A percentile compares a stretch with the other conserved stretches of the same genome.
phyloP scores from a whole-genome alignment of 1,139 yeast genomes.

The Suhomyces bribrorum region DNA sequence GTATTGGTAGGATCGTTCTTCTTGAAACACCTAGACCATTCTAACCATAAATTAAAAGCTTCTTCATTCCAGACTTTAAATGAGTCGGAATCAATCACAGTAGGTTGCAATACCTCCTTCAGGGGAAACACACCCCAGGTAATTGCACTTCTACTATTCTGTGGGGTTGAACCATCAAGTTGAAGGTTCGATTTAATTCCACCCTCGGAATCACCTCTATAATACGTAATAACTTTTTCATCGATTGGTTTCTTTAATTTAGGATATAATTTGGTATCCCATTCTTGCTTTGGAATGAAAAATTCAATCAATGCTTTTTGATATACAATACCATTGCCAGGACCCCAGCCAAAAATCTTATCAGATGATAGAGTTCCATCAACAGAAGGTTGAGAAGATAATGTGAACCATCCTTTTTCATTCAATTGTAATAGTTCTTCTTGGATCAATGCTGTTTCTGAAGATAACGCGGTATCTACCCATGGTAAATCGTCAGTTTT shows the following conservation, averaged over 20 bases:
- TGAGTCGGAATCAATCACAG: constrained; percentile 84
- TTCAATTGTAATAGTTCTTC: constrained; percentile 84
- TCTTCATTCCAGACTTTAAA: constrained; percentile 94
- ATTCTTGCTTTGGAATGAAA: constrained; percentile 64
- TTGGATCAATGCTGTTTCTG: constrained; percentile 91
- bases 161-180: constrained; percentile 21
- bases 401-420: constrained; percentile 74
- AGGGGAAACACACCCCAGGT: constrained; percentile 97
- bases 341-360: constrained; percentile 93
- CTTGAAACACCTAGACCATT: constrained; percentile 85
- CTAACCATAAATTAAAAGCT: constrained; percentile 86
- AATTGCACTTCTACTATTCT: constrained; percentile 62
- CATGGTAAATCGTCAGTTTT: constrained; percentile 83
- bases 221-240: constrained; percentile 59
- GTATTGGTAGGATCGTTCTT: constrained; percentile 54
- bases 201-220: constrained; percentile 63
- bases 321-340: constrained; percentile 84
- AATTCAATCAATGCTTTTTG: constrained; percentile 92
- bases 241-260: constrained; percentile 48
- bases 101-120: constrained; percentile 82
- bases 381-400: constrained; percentile 94
- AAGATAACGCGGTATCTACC: constrained; percentile 80
- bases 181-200: constrained; percentile 63
- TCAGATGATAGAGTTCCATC: constrained; percentile 77
- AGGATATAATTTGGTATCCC: constrained; percentile 59